Conservation (phyloP, 306 rosid genomes). For the Trifolium dubium region DNA sequence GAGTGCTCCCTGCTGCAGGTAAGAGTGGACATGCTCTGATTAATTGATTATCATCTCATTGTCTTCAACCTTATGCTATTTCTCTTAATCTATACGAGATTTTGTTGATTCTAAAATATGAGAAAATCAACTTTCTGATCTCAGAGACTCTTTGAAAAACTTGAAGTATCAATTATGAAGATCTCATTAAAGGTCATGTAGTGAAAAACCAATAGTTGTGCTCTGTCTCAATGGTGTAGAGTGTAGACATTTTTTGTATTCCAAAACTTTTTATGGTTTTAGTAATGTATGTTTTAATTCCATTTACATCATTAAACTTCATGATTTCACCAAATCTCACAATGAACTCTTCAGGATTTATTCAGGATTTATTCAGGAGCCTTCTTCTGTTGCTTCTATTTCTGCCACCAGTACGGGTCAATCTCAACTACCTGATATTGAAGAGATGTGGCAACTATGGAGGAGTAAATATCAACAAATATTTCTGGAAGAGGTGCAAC, state of each 20-base stretch:
- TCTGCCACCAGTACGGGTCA: too few species aligned
- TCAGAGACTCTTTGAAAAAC: constrained; percentile 55
- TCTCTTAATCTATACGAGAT: neutral
- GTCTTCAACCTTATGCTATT: neutral
- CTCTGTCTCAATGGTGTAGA: constrained; percentile 1
- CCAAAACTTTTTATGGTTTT: neutral
- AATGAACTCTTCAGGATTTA: neutral
- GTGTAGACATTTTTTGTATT: neutral
- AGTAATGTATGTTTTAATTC: too few species aligned
- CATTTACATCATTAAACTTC: neutral
- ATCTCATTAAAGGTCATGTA: constrained; percentile 81
- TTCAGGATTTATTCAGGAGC: neutral
- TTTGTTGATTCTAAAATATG: neutral
- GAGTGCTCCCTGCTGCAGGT: neutral
- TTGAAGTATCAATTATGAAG: constrained; percentile 79
- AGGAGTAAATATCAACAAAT: too few species aligned
- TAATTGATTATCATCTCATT: neutral
- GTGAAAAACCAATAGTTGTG: constrained; percentile 80
- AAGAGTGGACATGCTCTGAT: neutral
- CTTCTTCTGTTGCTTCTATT: too few species aligned
- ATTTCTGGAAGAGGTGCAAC: too few species aligned
- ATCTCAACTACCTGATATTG: too few species aligned
- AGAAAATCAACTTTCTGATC: neutral
- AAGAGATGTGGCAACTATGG: too few species aligned
- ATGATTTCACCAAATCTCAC: neutral